Evolutionary conservation across 441 rosid species (phyloP), one percentile per base, ranked within the genome.

Genomic region (Rhodomyrtus psidioides): DNA sequence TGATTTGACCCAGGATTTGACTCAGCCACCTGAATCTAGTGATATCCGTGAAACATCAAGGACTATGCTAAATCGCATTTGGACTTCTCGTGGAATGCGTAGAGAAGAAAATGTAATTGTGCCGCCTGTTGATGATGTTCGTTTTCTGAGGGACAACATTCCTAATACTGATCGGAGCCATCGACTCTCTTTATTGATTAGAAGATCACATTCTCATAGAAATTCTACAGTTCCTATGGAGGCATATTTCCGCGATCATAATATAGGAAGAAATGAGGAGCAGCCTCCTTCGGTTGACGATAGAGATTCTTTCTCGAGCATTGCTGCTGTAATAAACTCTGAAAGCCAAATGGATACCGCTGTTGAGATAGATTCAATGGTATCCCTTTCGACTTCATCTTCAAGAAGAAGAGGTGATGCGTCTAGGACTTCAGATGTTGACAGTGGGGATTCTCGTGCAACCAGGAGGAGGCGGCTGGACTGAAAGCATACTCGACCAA

Each of bases 381-480:
- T 82, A 82, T 86, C 82, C 27, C 81, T 53, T 82, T 27, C 88
- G 21, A 55, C 88, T 60, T 91, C 92, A 54, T 90, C 92, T 75
- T 88, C 94, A 34, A 88, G 92, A 84, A 90, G 91, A 84, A 92
- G 92, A 85, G 57, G 81, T 21, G 91, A 90, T n/a, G 75, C 60
- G 56, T 51, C 87, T 10, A 87, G 90, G 55, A 87, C 84, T 86
- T 83, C 91, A 74, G 91, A 89, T 84, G 86, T 83, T 59, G 87
- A 87, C 76, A 65, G n/a, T 60, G 91, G 90, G 88, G 89, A 84
- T 88, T 83, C 88, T 30, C 92, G 92, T 28, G 87, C 87, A 82
- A 88, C 88, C 58, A 89, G 94, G 65, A 88, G 93, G 83, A 90
- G 90, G 85, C 88, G 94, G 88, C 85, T 91, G 84, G 87, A 91